phyloP scores from a whole-genome alignment of 2,329 filamentous ascomycete genomes.

The Penicillium sp. region DNA sequence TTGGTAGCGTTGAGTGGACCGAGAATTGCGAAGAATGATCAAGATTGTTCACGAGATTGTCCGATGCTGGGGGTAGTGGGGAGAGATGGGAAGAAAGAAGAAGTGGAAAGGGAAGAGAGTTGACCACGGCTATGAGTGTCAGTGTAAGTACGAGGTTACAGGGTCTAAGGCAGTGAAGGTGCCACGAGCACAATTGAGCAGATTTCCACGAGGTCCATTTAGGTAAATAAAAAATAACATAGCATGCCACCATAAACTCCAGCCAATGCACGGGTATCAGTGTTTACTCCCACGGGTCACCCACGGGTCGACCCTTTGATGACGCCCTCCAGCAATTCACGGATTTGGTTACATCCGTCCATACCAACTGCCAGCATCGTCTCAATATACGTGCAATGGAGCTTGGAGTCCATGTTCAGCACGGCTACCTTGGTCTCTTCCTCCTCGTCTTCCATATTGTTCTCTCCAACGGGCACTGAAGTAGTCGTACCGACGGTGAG shows the following conservation, averaged over 20 bases:
- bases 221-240: background rate
- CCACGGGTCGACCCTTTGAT: slow-evolving; percentile 60
- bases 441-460: slow-evolving; percentile 56
- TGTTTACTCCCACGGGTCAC: slow-evolving; percentile 13
- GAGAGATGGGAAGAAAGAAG: background rate
- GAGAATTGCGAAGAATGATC: background rate
- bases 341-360: slow-evolving; percentile 87
- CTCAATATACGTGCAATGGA: slow-evolving; percentile 80
- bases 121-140: background rate
- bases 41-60: background rate
- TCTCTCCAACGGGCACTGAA: slow-evolving; percentile 53
- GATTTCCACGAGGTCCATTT: background rate
- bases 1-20: background rate
- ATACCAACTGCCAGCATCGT: slow-evolving; percentile 91
- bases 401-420: slow-evolving; percentile 82
- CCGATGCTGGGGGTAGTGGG: too few relatives aligned
- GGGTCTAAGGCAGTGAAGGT: background rate
- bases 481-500: slow-evolving; percentile 77
- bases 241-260: slow-evolving; percentile 17
- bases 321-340: slow-evolving; percentile 77
- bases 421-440: slow-evolving; percentile 68
- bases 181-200: background rate
- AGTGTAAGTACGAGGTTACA: background rate
- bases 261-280: slow-evolving; percentile 20
- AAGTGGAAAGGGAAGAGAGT: background rate